Conservation (phyloP, 2,329 filamentous ascomycete genomes). For the Fusarium piperis region DNA sequence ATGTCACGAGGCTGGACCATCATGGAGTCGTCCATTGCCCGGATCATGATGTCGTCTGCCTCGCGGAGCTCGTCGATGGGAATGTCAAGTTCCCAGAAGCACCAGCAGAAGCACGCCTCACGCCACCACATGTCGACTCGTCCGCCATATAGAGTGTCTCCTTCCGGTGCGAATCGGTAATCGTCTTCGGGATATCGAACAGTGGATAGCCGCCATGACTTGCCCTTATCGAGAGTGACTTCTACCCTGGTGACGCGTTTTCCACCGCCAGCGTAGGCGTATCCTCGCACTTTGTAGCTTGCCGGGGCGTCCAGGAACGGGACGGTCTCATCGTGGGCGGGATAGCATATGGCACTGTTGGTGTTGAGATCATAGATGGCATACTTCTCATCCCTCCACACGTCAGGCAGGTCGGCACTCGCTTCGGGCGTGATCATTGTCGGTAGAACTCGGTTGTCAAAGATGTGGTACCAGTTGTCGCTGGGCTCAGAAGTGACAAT, state of each 20-base stretch:
- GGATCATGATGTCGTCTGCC: conserved; percentile 79
- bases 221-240: conserved; percentile 83
- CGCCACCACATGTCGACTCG: conserved; percentile 83
- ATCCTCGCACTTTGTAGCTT: conserved; percentile 76
- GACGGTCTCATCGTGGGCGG: conserved; percentile 79
- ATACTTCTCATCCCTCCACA: conserved; percentile 90
- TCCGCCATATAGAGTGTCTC: conserved; percentile 76
- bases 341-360: conserved; percentile 84
- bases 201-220: conserved; percentile 79
- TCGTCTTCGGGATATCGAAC: conserved; percentile 87
- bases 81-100: conserved; percentile 84
- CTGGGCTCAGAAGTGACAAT: conserved; percentile 82
- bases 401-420: conserved; percentile 75
- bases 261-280: conserved; percentile 91
- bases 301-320: conserved; percentile 56
- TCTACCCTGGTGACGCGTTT: conserved; percentile 84
- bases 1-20: conserved; percentile 89
- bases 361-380: conserved; percentile 92
- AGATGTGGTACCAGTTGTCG: conserved; percentile 95
- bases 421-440: conserved; percentile 87
- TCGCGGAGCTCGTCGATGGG: conserved; percentile 67
- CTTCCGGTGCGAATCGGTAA: conserved; percentile 72
- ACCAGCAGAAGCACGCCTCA: conserved; percentile 89
- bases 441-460: conserved; percentile 90
- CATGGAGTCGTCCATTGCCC: conserved; percentile 91